A percentile compares a stretch with the other conserved stretches of the same genome.
Evolutionary conservation across 768 basidiomycete genomes (phyloP).

Genomic region (Termitomyces bulborhizus): DNA sequence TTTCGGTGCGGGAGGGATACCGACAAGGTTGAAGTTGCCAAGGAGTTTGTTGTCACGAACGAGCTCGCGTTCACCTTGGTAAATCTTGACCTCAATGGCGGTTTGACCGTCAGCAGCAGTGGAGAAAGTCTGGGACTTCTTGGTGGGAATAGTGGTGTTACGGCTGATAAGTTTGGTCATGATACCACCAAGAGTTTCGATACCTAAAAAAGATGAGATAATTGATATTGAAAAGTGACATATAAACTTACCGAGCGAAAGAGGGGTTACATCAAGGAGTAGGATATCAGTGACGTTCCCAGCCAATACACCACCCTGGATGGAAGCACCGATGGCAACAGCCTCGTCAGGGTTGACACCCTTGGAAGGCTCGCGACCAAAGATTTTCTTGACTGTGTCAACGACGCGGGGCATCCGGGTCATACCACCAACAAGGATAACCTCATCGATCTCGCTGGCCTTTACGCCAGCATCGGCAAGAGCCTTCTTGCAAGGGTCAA

Average conservation of each 20-base stretch:
- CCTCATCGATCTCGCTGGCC: conserved; percentile 88
- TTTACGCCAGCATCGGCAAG: conserved; percentile 91
- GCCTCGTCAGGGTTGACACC: conserved; percentile 99
- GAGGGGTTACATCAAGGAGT: conserved; percentile 91
- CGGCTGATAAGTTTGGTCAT: conserved; percentile 99
- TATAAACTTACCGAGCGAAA: conserved; percentile 75
- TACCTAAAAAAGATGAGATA: conserved; percentile 35
- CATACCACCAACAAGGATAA: conserved; percentile 99
- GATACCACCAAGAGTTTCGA: conserved; percentile 97
- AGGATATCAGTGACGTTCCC: conserved; percentile 96
- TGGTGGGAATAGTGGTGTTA: conserved; percentile 99
- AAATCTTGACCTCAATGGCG: conserved; percentile 99
- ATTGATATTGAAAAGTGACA: neutral
- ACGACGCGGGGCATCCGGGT: conserved; percentile 94
- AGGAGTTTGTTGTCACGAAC: conserved; percentile 98
- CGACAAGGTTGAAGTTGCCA: conserved; percentile 99
- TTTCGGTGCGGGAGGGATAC: conserved; percentile 85
- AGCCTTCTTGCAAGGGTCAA: conserved; percentile 98
- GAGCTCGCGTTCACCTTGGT: conserved; percentile 98
- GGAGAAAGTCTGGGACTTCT: conserved; percentile 99
- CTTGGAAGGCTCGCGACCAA: conserved; percentile 96
- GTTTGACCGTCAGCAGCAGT: conserved; percentile 99
- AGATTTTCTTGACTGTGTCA: conserved; percentile 90
- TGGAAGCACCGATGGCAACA: conserved; percentile 96
- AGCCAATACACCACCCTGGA: conserved; percentile 96